Conservation (phyloP, 1,284 basidiomycete species). For the Heterobasidion occidentale region DNA sequence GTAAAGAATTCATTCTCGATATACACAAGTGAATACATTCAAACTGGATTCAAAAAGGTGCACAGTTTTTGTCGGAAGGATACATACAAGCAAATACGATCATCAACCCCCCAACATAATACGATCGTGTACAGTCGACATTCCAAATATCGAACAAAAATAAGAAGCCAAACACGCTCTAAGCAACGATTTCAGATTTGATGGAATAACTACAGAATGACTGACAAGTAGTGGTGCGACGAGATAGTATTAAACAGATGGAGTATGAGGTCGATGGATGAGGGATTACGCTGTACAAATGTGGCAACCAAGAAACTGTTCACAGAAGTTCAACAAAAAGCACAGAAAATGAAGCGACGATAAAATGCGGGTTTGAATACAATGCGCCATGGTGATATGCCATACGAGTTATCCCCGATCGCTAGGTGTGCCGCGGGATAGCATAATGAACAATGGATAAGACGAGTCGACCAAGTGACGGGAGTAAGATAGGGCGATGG, state of each 20-base stretch:
- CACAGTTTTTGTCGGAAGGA: background rate
- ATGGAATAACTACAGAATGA: constrained; percentile 60
- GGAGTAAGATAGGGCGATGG: constrained; percentile 12
- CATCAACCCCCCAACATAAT: too few relatives aligned
- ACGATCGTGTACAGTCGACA: too few relatives aligned
- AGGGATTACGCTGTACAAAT: constrained; percentile 30
- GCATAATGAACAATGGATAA: constrained; percentile 14
- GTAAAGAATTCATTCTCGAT: background rate
- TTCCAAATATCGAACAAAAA: background rate
- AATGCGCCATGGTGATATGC: constrained; percentile 17
- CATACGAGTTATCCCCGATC: constrained; percentile 14
- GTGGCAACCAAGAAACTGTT: constrained; percentile 28
- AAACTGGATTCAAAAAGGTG: background rate
- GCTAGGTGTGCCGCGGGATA: constrained; percentile 11
- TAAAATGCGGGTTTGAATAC: constrained; percentile 16
- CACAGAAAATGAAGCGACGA: constrained; percentile 14
- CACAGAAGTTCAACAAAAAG: constrained; percentile 25
- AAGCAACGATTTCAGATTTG: constrained; percentile 22
- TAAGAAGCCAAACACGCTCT: constrained; percentile 5
- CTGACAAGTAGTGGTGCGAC: constrained; percentile 53
- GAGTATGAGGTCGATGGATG: constrained; percentile 22
- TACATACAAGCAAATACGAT: background rate
- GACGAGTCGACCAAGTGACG: constrained; percentile 5
- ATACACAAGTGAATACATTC: background rate
- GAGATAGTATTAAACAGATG: constrained; percentile 34